Evolutionary conservation across 2,329 filamentous ascomycete species (phyloP), one percentile per base, ranked within the genome.

Genomic region (Ilyonectria sp.): DNA sequence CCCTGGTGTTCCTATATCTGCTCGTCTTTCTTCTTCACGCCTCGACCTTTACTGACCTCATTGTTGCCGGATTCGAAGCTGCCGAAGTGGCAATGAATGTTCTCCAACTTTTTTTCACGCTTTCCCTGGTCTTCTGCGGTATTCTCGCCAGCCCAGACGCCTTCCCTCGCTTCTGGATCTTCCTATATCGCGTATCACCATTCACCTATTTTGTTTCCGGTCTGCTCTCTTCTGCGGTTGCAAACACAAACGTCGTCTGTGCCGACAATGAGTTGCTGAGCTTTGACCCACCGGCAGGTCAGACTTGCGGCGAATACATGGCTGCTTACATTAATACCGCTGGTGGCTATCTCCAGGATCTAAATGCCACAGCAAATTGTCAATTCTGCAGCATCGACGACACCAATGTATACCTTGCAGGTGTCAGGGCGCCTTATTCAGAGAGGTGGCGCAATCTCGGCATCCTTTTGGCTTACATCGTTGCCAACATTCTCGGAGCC

Each of bases 171-270:
- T 87, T 88, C 67, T 81, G 74, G 74, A 74, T 76, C 37, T 74
- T 75, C 29, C 71, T 76, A 74, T 95, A 95, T 81, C 89, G 92
- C 52, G 82, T 94, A 55, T 94, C 91, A 0, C 94, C 94, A 0
- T 93, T 97, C 74, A 95, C 92, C 0, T 97, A 97, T 78, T 83
- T 95, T 17, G 89, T 95, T 29, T 87, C 87, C 11, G 93, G 91
- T 26, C 90, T 97, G 82, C 79, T 95, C 0, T 87, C 91, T 0
- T 88, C 88, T 0, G 7, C n/a, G n/a, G n/a, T n/a, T n/a, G n/a
- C n/a, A n/a, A n/a, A n/a, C n/a, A n/a, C n/a, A n/a, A n/a, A n/a
- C n/a, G n/a, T n/a, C n/a, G n/a, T n/a, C n/a, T n/a, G n/a, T n/a
- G n/a, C n/a, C n/a, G n/a, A n/a, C n/a, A 93, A 92, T 76, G 94